A percentile compares a stretch with the other conserved stretches of the same genome.
Evolutionary conservation across 768 basidiomycete species (phyloP).

Genomic region (Tephrocybe sp.): DNA sequence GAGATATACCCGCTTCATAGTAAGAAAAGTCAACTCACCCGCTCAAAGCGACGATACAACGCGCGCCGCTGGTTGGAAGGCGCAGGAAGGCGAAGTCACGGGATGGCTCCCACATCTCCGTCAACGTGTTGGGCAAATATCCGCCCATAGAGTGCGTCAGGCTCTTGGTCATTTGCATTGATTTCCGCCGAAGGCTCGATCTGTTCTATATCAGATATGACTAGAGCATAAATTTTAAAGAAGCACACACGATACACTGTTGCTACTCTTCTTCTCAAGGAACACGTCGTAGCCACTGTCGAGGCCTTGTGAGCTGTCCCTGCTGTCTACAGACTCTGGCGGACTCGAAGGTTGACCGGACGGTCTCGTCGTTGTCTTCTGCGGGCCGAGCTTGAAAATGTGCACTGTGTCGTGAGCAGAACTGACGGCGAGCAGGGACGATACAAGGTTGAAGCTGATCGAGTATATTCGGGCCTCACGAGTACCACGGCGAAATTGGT

Average conservation of each 20-base stretch:
- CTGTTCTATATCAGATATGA: constrained; percentile 12
- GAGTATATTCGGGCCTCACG: constrained; percentile 84
- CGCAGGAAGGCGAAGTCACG: constrained; percentile 92
- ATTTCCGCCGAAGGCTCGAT: constrained; percentile 64
- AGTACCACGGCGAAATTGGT: constrained; percentile 92
- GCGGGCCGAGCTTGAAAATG: constrained; percentile 79
- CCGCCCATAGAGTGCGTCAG: constrained; percentile 80
- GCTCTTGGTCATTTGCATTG: constrained; percentile 72
- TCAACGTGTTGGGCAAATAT: constrained; percentile 84
- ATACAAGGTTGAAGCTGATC: constrained; percentile 77
- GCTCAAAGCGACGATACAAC: constrained; percentile 87
- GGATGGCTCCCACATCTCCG: constrained; percentile 96
- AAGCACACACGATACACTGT: constrained; percentile 56
- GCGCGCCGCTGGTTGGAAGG: constrained; percentile 73
- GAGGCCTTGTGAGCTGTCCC: constrained; percentile 55
- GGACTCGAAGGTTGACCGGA: constrained; percentile 49
- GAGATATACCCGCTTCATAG: neutral
- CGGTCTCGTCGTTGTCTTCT: constrained; percentile 15
- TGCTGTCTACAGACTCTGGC: constrained; percentile 45
- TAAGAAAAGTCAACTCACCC: constrained; percentile 52
- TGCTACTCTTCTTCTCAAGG: constrained; percentile 72
- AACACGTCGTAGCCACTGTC: constrained; percentile 88
- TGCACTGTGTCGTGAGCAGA: constrained; percentile 95
- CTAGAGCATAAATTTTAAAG: neutral
- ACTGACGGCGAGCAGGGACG: constrained; percentile 84